Percentiles rank a stretch among this genome's conserved stretches.
Conservation (phyloP, 352 stramenopile genomes). For the Phytophthora colocasiae region DNA sequence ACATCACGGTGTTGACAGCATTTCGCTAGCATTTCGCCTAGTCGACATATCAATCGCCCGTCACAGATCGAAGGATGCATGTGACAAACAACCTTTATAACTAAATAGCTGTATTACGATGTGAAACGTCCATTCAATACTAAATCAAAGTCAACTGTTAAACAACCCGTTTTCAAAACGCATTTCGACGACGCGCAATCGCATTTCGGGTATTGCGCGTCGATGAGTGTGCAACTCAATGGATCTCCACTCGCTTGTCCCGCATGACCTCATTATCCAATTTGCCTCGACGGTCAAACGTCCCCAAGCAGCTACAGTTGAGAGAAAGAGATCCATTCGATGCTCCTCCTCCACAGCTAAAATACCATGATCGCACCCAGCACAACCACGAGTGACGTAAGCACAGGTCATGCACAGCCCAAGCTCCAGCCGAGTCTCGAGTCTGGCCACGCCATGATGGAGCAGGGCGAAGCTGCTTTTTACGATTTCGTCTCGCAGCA, state of each 20-base stretch:
- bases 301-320: neutral
- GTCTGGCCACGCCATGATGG: constrained; percentile 32
- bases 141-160: neutral
- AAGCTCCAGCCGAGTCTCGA: constrained; percentile 21
- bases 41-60: neutral
- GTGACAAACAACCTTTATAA: neutral
- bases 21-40: neutral
- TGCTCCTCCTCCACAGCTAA: neutral
- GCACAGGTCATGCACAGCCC: neutral
- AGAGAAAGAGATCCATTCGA: neutral
- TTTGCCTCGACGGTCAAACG: constrained; percentile 1
- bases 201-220: constrained; percentile 7
- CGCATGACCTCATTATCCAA: constrained; percentile 16
- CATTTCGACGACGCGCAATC: constrained; percentile 9
- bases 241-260: neutral
- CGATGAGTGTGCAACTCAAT: constrained; percentile 5
- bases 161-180: neutral
- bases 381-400: neutral
- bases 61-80: constrained; percentile 2
- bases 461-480: constrained; percentile 32
- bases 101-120: neutral
- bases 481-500: constrained; percentile 34
- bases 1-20: neutral
- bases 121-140: neutral
- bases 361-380: constrained; percentile 16